Evolutionary conservation across 2,329 filamentous ascomycete genomes (phyloP).

Genomic region (Pseudocercospora ulei): DNA sequence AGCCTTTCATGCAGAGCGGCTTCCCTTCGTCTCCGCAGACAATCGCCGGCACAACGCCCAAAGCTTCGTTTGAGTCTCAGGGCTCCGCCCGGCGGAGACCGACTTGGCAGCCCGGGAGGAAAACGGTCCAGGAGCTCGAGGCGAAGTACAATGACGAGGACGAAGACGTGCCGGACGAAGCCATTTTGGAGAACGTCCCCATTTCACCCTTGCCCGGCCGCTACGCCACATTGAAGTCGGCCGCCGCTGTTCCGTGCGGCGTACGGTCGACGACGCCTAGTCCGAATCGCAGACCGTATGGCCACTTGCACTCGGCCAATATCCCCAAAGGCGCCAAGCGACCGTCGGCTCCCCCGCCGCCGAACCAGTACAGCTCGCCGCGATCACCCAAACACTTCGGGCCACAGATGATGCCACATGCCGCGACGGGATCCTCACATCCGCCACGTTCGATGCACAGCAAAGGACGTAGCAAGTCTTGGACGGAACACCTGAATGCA

Average conservation of each 20-base stretch:
- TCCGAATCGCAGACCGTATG: slow-evolving; percentile 30
- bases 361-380: slow-evolving; percentile 22
- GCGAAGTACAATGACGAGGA: slow-evolving; percentile 71
- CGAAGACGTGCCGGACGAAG: slow-evolving; percentile 64
- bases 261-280: slow-evolving; percentile 31
- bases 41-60: slow-evolving; percentile 20
- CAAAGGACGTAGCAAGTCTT: slow-evolving; percentile 52
- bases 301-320: slow-evolving; percentile 32
- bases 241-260: slow-evolving; percentile 9
- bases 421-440: slow-evolving; percentile 28
- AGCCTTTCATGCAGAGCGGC: slow-evolving; percentile 22
- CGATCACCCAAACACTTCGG: slow-evolving; percentile 29
- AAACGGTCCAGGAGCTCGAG: slow-evolving; percentile 61
- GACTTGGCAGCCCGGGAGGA: slow-evolving; percentile 60
- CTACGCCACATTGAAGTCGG: slow-evolving; percentile 29
- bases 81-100: slow-evolving; percentile 31
- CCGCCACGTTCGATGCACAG: slow-evolving; percentile 25
- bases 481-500: slow-evolving; percentile 60
- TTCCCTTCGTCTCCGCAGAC: slow-evolving; percentile 19
- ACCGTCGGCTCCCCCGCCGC: slow-evolving; percentile 26
- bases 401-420: slow-evolving; percentile 29
- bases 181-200: slow-evolving; percentile 71
- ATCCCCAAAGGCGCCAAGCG: slow-evolving; percentile 33
- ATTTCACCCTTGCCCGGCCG: slow-evolving; percentile 52
- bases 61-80: slow-evolving; percentile 23